Conservation (phyloP, 2,329 filamentous ascomycete species). For the Phialophora macrospora region DNA sequence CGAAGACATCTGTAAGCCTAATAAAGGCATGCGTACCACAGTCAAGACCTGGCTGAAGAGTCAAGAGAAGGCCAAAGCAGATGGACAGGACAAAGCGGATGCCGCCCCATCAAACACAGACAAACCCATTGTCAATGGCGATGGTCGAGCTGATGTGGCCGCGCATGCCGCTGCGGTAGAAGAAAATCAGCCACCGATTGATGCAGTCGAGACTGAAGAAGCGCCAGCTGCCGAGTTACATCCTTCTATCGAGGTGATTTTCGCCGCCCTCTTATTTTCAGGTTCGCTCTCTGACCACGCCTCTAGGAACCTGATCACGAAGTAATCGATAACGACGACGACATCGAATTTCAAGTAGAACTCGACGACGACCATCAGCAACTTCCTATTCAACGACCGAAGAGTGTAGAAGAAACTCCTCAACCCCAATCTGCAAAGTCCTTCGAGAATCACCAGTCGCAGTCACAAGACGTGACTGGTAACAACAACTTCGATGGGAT, state of each 20-base stretch:
- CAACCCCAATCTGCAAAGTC: slow-evolving; percentile 19
- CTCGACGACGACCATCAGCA: slow-evolving; percentile 35
- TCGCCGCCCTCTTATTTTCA: background rate
- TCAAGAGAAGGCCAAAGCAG: slow-evolving; percentile 85
- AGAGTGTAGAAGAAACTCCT: slow-evolving; percentile 22
- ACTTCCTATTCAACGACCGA: slow-evolving; percentile 22
- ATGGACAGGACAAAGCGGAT: slow-evolving; percentile 55
- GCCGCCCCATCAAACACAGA: slow-evolving; percentile 13
- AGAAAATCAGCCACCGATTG: slow-evolving; percentile 32
- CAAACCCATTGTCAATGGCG: slow-evolving; percentile 16
- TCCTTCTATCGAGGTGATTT: slow-evolving; percentile 35
- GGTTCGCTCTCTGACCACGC: slow-evolving; percentile 5
- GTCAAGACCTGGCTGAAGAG: slow-evolving; percentile 89
- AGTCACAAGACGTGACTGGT: slow-evolving; percentile 22
- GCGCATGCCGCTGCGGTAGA: background rate
- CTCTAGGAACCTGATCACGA: slow-evolving; percentile 27
- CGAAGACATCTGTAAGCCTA: slow-evolving; percentile 81
- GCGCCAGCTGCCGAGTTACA: slow-evolving; percentile 27
- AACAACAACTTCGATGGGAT: slow-evolving; percentile 19
- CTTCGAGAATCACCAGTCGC: slow-evolving; percentile 12
- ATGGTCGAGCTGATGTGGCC: slow-evolving; percentile 16
- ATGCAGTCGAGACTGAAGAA: slow-evolving; percentile 32
- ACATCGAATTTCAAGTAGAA: slow-evolving; percentile 39
- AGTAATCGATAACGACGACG: slow-evolving; percentile 35
- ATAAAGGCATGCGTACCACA: slow-evolving; percentile 90